phyloP scores from a whole-genome alignment of 495 filamentous ascomycete species.

The Neurospora sp. region DNA sequence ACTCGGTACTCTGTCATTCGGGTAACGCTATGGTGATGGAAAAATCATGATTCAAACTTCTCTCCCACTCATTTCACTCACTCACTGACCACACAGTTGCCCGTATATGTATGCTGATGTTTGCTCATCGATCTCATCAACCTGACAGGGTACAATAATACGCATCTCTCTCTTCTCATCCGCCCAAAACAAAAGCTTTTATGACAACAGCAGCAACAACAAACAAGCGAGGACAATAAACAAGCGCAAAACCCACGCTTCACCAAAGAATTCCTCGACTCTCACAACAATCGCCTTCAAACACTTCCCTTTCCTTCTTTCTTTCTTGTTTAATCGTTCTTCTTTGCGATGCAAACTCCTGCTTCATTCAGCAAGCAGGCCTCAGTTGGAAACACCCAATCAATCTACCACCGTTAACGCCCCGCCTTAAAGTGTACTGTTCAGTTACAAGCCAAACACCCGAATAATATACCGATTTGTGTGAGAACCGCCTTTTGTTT shows the following conservation, averaged over 20 bases:
- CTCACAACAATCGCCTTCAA: neutral
- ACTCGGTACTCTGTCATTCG: neutral
- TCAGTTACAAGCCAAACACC: neutral
- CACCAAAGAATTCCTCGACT: neutral
- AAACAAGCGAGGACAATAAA: neutral
- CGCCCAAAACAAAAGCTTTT: neutral
- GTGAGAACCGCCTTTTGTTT: neutral
- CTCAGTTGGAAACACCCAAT: neutral
- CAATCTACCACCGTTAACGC: neutral
- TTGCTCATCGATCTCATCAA: neutral
- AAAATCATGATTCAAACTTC: neutral
- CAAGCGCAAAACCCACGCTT: neutral
- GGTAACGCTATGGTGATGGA: neutral
- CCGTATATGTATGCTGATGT: neutral
- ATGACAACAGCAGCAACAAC: neutral
- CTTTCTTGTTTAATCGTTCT: neutral
- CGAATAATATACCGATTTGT: neutral
- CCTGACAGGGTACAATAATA: neutral
- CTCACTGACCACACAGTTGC: neutral
- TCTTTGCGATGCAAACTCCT: neutral
- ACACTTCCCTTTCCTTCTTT: neutral
- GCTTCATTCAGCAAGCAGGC: neutral
- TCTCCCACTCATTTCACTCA: neutral
- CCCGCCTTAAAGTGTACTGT: neutral
- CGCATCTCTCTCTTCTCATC: neutral